A percentile compares a stretch with the other conserved stretches of the same genome.
Conservation (phyloP, 345 rosid species). For the Sapria himalayana region DNA sequence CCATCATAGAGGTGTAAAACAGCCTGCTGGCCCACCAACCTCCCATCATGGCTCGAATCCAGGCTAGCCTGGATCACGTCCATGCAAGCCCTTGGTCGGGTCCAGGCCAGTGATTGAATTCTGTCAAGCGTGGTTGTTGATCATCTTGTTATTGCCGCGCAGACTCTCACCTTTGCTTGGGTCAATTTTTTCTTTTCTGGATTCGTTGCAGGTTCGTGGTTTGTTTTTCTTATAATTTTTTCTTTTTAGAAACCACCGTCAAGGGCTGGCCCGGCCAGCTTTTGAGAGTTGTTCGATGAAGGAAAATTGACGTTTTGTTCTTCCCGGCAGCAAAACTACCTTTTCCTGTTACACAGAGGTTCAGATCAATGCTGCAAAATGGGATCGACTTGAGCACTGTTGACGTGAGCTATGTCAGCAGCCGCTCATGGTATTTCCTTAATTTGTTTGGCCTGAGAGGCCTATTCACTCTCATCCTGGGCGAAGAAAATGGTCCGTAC, state of each 20-base stretch:
- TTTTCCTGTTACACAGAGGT: constrained; percentile 91
- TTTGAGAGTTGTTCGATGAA: too few species aligned
- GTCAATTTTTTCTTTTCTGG: constrained; percentile 99
- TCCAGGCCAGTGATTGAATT: too few species aligned
- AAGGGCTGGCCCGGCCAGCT: too few species aligned
- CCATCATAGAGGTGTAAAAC: too few species aligned
- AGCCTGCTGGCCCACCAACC: too few species aligned
- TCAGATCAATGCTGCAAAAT: constrained; percentile 95
- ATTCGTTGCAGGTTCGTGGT: constrained; percentile 86
- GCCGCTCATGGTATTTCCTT: constrained; percentile 97
- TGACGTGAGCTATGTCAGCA: constrained; percentile 95
- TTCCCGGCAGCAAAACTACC: constrained; percentile 70
- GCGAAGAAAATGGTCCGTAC: constrained; percentile 90
- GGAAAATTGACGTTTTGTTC: constrained; percentile 4
- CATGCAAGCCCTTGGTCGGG: too few species aligned
- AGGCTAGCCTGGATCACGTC: too few species aligned
- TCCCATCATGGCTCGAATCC: too few species aligned
- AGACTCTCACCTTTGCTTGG: constrained; percentile 98
- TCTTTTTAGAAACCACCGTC: too few species aligned
- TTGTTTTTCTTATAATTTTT: too few species aligned
- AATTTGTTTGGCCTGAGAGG: constrained; percentile 97
- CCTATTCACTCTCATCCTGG: constrained; percentile 84
- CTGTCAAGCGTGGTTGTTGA: too few species aligned
- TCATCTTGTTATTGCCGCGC: constrained; percentile 12
- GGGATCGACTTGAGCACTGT: constrained; percentile 98